phyloP scores from a whole-genome alignment of 495 filamentous ascomycete genomes.

The Aspergillus haitiensis region DNA sequence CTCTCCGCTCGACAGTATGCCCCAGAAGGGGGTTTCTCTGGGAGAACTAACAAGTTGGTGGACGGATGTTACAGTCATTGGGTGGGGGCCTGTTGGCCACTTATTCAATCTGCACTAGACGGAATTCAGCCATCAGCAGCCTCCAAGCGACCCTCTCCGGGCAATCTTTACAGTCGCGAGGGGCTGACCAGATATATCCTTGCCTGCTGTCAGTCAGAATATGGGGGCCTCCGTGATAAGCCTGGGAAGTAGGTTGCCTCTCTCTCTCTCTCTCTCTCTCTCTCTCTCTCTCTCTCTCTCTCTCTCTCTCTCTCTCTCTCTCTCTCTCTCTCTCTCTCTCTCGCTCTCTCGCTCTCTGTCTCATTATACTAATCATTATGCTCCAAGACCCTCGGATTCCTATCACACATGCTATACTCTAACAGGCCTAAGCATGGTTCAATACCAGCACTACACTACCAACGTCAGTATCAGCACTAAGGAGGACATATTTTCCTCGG shows the following conservation, averaged over 20 bases:
- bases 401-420: conserved; percentile 94
- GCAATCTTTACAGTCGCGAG: conserved; percentile 74
- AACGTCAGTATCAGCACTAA: conserved; percentile 37
- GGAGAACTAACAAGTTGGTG: conserved; percentile 96
- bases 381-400: conserved; percentile 66
- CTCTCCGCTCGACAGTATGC: conserved; percentile 84
- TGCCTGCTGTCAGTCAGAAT: conserved; percentile 74
- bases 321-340: not conserved
- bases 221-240: conserved; percentile 90
- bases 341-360: not conserved
- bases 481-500: conserved; percentile 42
- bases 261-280: not conserved
- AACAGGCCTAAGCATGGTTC: conserved; percentile 77
- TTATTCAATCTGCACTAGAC: conserved; percentile 77
- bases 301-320: not conserved
- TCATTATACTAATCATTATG: conserved; percentile 4
- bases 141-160: conserved; percentile 27
- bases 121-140: conserved; percentile 39
- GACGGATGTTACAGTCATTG: conserved; percentile 98
- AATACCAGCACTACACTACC: conserved; percentile 70
- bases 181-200: conserved; percentile 87
- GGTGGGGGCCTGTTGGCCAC: conserved; percentile 91
- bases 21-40: conserved; percentile 88
- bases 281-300: not conserved
- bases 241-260: conserved; percentile 71